Evolutionary conservation across 371 early-diverging fungal genomes (phyloP), one percentile per base, ranked within the genome.

Genomic region (Mucor sp.): DNA sequence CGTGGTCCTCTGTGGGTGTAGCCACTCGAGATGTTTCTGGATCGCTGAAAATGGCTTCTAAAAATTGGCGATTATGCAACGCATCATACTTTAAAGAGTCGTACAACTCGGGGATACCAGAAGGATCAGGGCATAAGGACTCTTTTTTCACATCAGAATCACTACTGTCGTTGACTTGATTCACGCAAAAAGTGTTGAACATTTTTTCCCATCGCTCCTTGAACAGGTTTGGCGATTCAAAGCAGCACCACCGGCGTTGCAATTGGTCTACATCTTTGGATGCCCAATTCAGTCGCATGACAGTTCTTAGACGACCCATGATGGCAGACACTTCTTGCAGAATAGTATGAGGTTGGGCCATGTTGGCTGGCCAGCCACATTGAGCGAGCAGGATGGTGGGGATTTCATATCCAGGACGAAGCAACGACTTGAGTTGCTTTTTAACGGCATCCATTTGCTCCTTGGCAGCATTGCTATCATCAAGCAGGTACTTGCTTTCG

Each of bases 41-140:
- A 47, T 81, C 83, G 27, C 74, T 74, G 67, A 90, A 92, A 19
- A 89, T 84, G 30, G 78, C 82, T 69, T 95, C 91, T 58, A 95
- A 74, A 67, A 97, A 96, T 4, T 84, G 80, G 25, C 96, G 87
- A 72, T 97, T 97, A 71, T 98, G 99, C 58, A 98, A 77, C 5
- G 97, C 92, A 72, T 98, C 99, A 68, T 95, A 97, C 69, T 97
- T 98, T 23, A 97, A 80, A 48, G 95, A 93, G 77, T 98, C 99
- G 67, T 97, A 97, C 3, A 98, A 77, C 66, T 95, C 96, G 19
- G 94, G 93, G 35, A 95, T 90, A 81, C 96, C 96, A 58, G 94
- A 91, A 1, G 97, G 95, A 70, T 95, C 93, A 59, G 88, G 66
- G 71, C 61, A 67, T 12, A 60, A 60, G 8, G 28, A 56, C 27